Base-by-base conservation (phyloP, 805 yeast species). In the Ogataea sp. region DNA sequence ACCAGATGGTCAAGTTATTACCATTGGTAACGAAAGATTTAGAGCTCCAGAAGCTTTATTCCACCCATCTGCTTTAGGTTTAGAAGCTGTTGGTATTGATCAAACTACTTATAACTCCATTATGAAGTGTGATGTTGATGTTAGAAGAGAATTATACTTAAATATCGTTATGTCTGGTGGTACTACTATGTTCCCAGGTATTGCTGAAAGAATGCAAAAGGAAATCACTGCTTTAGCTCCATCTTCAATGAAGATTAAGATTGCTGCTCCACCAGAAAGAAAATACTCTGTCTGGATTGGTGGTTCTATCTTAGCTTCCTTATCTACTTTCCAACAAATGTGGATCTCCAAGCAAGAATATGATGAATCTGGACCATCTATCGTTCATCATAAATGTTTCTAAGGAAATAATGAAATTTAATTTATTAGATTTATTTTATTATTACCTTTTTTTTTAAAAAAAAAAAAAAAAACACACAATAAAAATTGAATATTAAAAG, bases 321-420 rank as follows among this genome's bases (percentile, higher is more conserved):
- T 93, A 68, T 86, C 96, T 49, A 93, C 98, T 69, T 93, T 93
- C 97, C 97, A 93, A 80, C 97, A 93, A 76, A 90, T 93, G 97
- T 93, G 98, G 98, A 88, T 93, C 85, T 89, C 97, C 66, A 93
- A 93, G 82, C 97, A 93, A 78, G 98, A 93, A 80, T 93, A 93
- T 84, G 98, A 93, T 82, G 98, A 93, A 79, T 86, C 96, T 75
- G 98, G 98, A 66, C 98, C 98, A 63, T 88, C 97, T 51, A 93
- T 93, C 67, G 98, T 93, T 62, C 93, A 84, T 81, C 89, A 83
- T 75, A 85, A 85, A 75, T 84, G 94, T 77, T 83, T 83, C 81
- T 83, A 81, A 78, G 21, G n/a, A n/a, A n/a, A n/a, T n/a, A n/a
- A n/a, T n/a, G n/a, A n/a, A n/a, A n/a, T n/a, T n/a, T n/a, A n/a